Conservation (phyloP, 768 basidiomycete species). For the Mycena epipterygia region DNA sequence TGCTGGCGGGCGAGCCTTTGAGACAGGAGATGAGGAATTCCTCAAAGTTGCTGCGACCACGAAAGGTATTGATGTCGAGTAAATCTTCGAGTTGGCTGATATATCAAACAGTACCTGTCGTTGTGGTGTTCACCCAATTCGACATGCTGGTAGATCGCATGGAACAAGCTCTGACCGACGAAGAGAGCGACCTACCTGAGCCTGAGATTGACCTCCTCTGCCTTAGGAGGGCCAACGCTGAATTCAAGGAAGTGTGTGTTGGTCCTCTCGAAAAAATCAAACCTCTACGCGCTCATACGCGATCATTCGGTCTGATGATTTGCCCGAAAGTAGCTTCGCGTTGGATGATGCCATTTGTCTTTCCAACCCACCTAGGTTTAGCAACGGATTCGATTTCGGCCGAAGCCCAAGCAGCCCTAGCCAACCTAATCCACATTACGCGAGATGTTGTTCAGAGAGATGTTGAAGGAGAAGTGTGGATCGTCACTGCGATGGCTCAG, state of each 20-base stretch:
- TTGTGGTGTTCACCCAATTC: constrained; percentile 22
- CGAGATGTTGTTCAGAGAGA: background rate
- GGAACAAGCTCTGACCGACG: background rate
- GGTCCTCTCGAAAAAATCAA: background rate
- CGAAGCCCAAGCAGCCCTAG: constrained; percentile 4
- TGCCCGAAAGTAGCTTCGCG: no score
- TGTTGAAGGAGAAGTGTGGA: background rate
- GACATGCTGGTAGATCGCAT: constrained; percentile 4
- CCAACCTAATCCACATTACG: constrained; percentile 3
- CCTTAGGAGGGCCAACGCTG: background rate
- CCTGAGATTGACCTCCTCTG: background rate
- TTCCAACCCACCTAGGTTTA: background rate
- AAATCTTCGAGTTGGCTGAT: background rate
- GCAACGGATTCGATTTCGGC: background rate
- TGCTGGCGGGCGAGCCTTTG: constrained; percentile 5
- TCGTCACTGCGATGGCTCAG: constrained; percentile 16
- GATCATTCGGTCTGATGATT: background rate
- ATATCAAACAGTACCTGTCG: background rate
- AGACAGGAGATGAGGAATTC: constrained; percentile 6
- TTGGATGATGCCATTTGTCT: constrained; percentile 5
- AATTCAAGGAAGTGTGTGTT: constrained; percentile 11
- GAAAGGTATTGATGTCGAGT: no score
- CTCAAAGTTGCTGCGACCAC: background rate
- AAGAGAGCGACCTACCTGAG: background rate
- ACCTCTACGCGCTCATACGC: no score